These are phyloP conservation scores for Nemania sp. DNA, from an alignment of 2,329 filamentous ascomycete species.

Conservation along the genomic window DNA sequence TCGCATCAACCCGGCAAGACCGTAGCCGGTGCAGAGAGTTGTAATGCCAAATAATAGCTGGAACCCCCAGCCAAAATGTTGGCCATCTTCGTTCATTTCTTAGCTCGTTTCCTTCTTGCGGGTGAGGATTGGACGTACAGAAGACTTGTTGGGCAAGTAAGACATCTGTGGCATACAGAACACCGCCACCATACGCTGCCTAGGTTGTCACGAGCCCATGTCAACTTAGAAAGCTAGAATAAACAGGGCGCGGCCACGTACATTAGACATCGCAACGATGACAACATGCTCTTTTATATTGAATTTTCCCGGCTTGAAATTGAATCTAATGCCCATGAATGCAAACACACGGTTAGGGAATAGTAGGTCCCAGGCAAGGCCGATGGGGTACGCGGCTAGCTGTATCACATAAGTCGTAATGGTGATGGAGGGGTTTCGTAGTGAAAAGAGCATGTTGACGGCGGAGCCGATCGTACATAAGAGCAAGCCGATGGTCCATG, in stretches of 20 bases:
- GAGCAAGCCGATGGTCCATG: conserved; percentile 68
- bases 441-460: conserved; percentile 66
- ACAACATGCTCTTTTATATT: conserved; percentile 56
- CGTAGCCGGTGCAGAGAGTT: conserved; percentile 73
- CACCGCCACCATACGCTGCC: conserved; percentile 68
- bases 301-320: conserved; percentile 57
- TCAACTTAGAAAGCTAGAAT: conserved; percentile 7
- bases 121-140: conserved; percentile 50
- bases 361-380: conserved; percentile 52
- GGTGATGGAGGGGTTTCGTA: conserved; percentile 62
- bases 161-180: conserved; percentile 67
- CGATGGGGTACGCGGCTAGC: conserved; percentile 64
- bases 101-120: not conserved
- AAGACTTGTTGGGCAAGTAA: conserved; percentile 66
- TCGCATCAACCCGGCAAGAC: conserved; percentile 69
- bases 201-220: conserved; percentile 46
- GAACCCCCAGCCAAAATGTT: conserved; percentile 69
- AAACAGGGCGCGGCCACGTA: conserved; percentile 52
- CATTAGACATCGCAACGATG: conserved; percentile 72
- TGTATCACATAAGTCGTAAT: conserved; percentile 68
- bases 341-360: conserved; percentile 52
- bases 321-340: conserved; percentile 53
- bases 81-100: conserved; percentile 54
- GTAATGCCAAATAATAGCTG: conserved; percentile 70
- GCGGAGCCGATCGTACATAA: conserved; percentile 69